These are phyloP conservation scores for Colletotrichum filicis DNA, from an alignment of 2,329 filamentous ascomycete genomes.

Conservation along the genomic window DNA sequence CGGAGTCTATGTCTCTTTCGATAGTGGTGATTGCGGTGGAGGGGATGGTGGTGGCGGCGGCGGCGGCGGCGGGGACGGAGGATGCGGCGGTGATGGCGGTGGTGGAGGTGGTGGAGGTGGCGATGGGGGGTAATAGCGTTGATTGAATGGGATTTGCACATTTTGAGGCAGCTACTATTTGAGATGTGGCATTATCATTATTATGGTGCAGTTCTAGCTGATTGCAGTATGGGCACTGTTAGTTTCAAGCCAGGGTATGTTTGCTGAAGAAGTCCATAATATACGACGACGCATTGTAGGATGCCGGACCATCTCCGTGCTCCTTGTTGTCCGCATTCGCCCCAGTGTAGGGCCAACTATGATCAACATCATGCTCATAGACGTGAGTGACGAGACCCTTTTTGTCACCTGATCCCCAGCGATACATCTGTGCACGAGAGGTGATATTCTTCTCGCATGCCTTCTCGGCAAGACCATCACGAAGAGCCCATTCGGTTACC, in stretches of 20 bases:
- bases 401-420: slow-evolving; percentile 1
- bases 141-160: background rate
- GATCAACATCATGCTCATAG: slow-evolving; percentile 29
- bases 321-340: slow-evolving; percentile 35
- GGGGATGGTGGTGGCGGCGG: slow-evolving; percentile 8
- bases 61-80: background rate
- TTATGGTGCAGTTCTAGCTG: background rate
- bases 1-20: background rate
- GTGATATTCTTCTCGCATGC: background rate
- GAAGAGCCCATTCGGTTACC: slow-evolving; percentile 49
- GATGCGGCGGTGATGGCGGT: slow-evolving; percentile 12
- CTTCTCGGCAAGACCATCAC: slow-evolving; percentile 40
- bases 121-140: background rate
- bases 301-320: slow-evolving; percentile 33
- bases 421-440: background rate
- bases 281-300: slow-evolving; percentile 35
- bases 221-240: background rate
- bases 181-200: background rate
- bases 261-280: slow-evolving; percentile 35
- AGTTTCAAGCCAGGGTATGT: background rate
- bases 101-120: slow-evolving; percentile 23
- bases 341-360: slow-evolving; percentile 36
- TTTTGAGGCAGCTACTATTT: background rate
- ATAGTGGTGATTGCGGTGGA: slow-evolving; percentile 4
- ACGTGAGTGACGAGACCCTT: slow-evolving; percentile 18